phyloP scores from a whole-genome alignment of 192 early-diverging fungal genomes.

The Coemansia erecta region DNA sequence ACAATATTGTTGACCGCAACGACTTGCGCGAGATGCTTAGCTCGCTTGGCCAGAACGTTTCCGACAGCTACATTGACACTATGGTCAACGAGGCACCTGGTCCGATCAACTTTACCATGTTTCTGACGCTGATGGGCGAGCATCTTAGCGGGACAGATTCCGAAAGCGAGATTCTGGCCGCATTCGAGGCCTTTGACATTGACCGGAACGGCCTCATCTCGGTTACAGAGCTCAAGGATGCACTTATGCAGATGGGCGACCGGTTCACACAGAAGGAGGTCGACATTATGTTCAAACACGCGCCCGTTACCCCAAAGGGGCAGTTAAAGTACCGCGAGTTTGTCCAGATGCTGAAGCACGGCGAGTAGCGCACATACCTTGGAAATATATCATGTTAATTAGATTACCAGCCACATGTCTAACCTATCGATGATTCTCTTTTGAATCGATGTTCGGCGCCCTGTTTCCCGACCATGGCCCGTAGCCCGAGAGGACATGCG shows the following conservation, averaged over 20 bases:
- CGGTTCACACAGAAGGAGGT: constrained; percentile 91
- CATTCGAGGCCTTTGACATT: constrained; percentile 93
- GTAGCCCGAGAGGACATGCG: too few species aligned
- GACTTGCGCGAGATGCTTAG: constrained; percentile 89
- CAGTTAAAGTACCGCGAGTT: constrained; percentile 92
- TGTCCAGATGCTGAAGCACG: constrained; percentile 90
- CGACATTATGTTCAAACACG: constrained; percentile 91
- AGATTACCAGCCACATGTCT: too few species aligned
- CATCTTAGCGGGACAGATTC: constrained; percentile 90
- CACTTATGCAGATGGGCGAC: constrained; percentile 93
- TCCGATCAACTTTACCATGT: constrained; percentile 97
- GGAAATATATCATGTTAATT: too few species aligned
- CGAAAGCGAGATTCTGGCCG: constrained; percentile 84
- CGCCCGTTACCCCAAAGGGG: constrained; percentile 69
- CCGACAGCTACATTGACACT: constrained; percentile 79
- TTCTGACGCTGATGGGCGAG: constrained; percentile 93
- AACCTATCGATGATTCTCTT: too few species aligned
- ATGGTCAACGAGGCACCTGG: constrained; percentile 89
- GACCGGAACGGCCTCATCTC: constrained; percentile 76
- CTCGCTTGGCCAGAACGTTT: constrained; percentile 64
- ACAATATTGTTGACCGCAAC: constrained; percentile 89
- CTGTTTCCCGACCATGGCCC: too few species aligned
- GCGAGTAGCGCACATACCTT: constrained; percentile 18
- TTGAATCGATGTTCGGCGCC: too few species aligned
- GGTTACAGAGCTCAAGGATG: constrained; percentile 77